A percentile compares a stretch with the other conserved stretches of the same genome.
Conservation (phyloP, 164 flowering plant species). For the Taxillus chinensis region DNA sequence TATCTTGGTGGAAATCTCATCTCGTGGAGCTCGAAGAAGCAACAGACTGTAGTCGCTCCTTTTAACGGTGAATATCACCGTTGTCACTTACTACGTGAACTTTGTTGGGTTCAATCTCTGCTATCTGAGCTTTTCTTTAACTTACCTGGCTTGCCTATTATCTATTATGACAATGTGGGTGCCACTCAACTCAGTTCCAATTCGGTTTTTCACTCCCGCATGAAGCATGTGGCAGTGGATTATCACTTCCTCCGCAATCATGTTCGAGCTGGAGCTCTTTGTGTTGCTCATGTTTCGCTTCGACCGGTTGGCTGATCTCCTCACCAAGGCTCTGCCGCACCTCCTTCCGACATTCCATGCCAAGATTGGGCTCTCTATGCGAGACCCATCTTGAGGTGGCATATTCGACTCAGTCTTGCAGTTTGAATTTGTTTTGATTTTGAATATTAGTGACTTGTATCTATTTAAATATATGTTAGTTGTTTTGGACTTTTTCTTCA, state of each 20-base stretch:
- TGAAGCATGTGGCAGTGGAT: constrained; percentile 11
- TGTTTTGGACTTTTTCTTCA: too few species aligned
- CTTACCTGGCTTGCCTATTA: background rate
- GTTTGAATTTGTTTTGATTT: too few species aligned
- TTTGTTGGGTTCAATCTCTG: background rate
- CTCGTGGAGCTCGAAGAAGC: constrained; percentile 4
- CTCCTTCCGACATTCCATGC: too few species aligned
- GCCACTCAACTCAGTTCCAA: constrained; percentile 4
- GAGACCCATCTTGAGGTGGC: too few species aligned
- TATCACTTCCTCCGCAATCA: constrained; percentile 8
- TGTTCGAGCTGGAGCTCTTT: background rate
- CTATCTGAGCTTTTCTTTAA: background rate
- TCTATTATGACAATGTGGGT: constrained; percentile 11
- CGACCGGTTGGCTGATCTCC: too few species aligned
- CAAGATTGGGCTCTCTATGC: too few species aligned
- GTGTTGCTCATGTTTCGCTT: constrained; percentile 1
- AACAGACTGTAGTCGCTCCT: background rate
- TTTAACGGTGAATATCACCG: too few species aligned
- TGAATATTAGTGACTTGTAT: too few species aligned
- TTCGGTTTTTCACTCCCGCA: constrained; percentile 12
- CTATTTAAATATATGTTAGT: too few species aligned
- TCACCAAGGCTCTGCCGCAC: too few species aligned
- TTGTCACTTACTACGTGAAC: too few species aligned
- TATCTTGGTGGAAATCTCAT: constrained; percentile 1
- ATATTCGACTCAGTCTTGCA: too few species aligned